Base-by-base conservation (phyloP, 352 stramenopile genomes). In the Globisporangium nagaii region DNA sequence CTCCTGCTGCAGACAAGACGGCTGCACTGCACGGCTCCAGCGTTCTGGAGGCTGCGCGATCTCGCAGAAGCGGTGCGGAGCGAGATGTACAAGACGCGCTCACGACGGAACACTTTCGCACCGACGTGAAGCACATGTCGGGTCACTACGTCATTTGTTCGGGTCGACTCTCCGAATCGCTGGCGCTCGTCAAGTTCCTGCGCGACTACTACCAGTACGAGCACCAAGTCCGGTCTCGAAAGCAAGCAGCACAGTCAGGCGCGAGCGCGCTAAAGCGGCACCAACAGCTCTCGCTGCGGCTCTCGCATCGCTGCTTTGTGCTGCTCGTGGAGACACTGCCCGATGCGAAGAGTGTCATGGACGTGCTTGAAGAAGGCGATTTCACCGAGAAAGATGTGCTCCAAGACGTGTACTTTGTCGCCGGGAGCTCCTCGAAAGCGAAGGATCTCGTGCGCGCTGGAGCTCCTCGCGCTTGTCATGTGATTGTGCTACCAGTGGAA, bases 91-190 rank as follows among this genome's bases (percentile, higher is more conserved):
- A 63, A 30, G 22, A 28, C 7, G 48, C 53, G 13, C 70, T 77
- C 48, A 36, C 64, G n/a, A 49, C 37, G 48, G 68, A 77, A 30
- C 63, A 77, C 48, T 63, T 49, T 50, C 59, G 59, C 37, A 46
- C 49, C 15, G 37, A 70, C 15, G 46, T 58, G 19, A 62, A 58
- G 27, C 53, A 60, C 10, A 45, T 58, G 20, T 56, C 50, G 2
- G 42, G 45, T 17, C 70, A 79, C 49, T 76, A 66, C 31, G 58
- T 76, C 12, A 66, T 72, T 41, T 79, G 39, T 35, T 44, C 45
- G 0, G 57, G 44, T 11, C 10, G n/a, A 6, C 19, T 68, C 12
- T 19, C 9, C 5, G 59, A 66, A 17, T 40, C 45, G 9, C 37
- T 66, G 10, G n/a, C 22, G 8, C 32, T 66, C 9, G 44, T 66